Percentiles rank a stretch among this genome's conserved stretches.
These are phyloP conservation scores for Hygrophorus russula DNA, from an alignment of 768 basidiomycete genomes.

Conservation along the genomic window DNA sequence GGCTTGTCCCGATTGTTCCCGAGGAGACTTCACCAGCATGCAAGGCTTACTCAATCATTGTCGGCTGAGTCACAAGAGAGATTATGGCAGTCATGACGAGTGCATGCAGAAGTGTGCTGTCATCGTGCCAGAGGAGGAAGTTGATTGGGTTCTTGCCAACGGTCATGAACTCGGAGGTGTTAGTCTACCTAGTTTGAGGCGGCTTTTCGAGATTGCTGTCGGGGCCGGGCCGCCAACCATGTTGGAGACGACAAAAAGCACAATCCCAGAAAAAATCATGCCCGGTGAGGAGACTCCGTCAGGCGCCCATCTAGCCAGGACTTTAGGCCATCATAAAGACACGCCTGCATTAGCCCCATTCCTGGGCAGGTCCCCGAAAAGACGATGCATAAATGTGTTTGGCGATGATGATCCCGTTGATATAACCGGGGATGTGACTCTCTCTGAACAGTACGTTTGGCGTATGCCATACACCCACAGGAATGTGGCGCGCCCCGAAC, in stretches of 20 bases:
- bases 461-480: constrained; percentile 27
- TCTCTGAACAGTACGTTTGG: constrained; percentile 6
- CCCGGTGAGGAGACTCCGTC: constrained; percentile 3
- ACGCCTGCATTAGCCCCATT: constrained; percentile 39
- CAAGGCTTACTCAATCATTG: constrained; percentile 48
- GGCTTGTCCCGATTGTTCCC: constrained; percentile 33
- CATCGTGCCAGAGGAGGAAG: constrained; percentile 4
- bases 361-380: constrained; percentile 30
- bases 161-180: constrained; percentile 26
- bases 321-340: constrained; percentile 38
- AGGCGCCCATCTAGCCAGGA: constrained; percentile 22
- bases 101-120: constrained; percentile 41
- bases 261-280: background rate
- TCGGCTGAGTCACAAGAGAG: constrained; percentile 34
- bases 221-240: constrained; percentile 11
- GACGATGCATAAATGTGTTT: constrained; percentile 31
- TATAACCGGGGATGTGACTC: constrained; percentile 12
- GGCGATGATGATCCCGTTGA: constrained; percentile 27
- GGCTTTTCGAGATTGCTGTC: constrained; percentile 39
- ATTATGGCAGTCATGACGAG: constrained; percentile 46
- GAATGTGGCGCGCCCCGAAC: background rate
- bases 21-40: constrained; percentile 34
- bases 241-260: constrained; percentile 5
- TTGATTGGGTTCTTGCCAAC: background rate
- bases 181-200: constrained; percentile 34